phyloP scores from a whole-genome alignment of 2,329 filamentous ascomycete genomes.

The Tolypocladium album region DNA sequence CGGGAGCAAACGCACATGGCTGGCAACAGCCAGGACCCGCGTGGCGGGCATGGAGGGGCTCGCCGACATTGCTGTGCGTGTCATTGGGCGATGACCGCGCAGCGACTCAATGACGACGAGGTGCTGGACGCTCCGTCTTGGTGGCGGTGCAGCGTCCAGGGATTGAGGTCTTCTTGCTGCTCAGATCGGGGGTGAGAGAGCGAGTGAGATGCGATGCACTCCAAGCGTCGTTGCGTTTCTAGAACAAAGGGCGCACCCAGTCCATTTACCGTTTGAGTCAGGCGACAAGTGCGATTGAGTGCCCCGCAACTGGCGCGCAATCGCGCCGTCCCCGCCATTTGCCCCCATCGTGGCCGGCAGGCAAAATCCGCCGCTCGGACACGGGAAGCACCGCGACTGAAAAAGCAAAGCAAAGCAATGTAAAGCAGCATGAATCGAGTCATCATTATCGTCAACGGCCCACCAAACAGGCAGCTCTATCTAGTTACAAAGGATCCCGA shows the following conservation, averaged over 20 bases:
- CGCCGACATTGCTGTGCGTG: constrained; percentile 2
- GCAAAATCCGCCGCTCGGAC: no score
- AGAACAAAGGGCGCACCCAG: neutral
- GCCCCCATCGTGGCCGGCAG: neutral
- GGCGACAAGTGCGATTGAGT: neutral
- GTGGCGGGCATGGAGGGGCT: constrained; percentile 37
- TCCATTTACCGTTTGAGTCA: neutral
- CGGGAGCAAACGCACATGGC: constrained; percentile 61
- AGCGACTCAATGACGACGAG: neutral
- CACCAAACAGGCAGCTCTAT: neutral
- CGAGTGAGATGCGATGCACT: neutral
- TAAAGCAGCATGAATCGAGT: neutral
- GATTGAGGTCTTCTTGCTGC: neutral
- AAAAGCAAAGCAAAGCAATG: neutral
- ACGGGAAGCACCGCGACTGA: neutral
- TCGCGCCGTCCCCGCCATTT: neutral
- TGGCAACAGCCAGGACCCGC: constrained; percentile 76
- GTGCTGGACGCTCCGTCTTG: neutral
- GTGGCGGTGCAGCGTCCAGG: neutral
- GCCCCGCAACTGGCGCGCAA: neutral
- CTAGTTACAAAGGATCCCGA: neutral
- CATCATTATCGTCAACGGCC: constrained; percentile 4
- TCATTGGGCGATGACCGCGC: neutral
- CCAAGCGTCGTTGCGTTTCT: neutral
- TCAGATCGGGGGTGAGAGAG: neutral